Conservation (phyloP, 805 yeast species). For the Vanderwaltozyma verrucispora region DNA sequence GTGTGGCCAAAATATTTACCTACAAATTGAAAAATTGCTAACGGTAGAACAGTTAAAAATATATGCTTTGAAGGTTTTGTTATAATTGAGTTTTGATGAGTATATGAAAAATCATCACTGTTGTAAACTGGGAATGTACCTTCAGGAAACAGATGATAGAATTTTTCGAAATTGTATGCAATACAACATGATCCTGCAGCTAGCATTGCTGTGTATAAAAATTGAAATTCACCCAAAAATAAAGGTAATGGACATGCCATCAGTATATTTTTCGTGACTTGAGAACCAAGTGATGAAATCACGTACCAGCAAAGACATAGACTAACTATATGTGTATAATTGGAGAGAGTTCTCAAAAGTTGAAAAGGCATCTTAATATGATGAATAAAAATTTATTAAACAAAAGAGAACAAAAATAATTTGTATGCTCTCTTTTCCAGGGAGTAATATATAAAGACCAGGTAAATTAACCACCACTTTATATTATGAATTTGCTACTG, state of each 20-base stretch:
- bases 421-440: no score
- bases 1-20: slow-evolving; percentile 54
- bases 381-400: no score
- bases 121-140: slow-evolving; percentile 42
- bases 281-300: slow-evolving; percentile 54
- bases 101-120: no score
- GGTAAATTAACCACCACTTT: no score
- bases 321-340: slow-evolving; percentile 25
- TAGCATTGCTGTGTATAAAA: slow-evolving; percentile 38
- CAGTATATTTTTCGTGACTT: slow-evolving; percentile 47
- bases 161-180: slow-evolving; percentile 25
- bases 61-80: slow-evolving; percentile 31
- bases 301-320: slow-evolving; percentile 51
- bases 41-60: slow-evolving; percentile 44
- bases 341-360: not conserved
- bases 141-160: slow-evolving; percentile 36
- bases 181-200: slow-evolving; percentile 32
- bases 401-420: no score
- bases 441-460: no score
- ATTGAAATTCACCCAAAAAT: slow-evolving; percentile 56
- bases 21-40: slow-evolving; percentile 54
- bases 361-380: slow-evolving; percentile 2
- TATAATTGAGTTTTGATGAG: slow-evolving; percentile 8
- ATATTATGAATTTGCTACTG: no score
- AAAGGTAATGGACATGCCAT: slow-evolving; percentile 49